phyloP scores from a whole-genome alignment of 805 yeast species.

The Zygosaccharomyces lentus region DNA sequence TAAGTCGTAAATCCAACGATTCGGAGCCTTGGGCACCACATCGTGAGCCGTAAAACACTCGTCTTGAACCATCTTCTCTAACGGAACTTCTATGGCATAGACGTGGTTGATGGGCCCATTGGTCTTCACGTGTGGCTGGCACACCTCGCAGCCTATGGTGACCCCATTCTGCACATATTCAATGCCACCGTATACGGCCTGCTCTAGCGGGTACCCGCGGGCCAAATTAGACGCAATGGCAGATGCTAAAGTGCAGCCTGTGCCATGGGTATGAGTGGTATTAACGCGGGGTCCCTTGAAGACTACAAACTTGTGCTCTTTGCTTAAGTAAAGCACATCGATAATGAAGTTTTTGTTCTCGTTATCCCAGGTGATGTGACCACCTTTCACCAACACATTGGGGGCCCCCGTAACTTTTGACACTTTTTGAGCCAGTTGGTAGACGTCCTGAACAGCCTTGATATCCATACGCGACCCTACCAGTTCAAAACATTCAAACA shows the following conservation, averaged over 20 bases:
- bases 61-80: slow-evolving; percentile 35
- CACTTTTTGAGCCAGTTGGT: slow-evolving; percentile 38
- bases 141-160: slow-evolving; percentile 38
- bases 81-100: slow-evolving; percentile 36
- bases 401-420: slow-evolving; percentile 40
- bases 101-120: slow-evolving; percentile 77
- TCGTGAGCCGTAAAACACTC: slow-evolving; percentile 31
- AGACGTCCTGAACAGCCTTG: slow-evolving; percentile 39
- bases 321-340: slow-evolving; percentile 51
- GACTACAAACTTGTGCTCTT: slow-evolving; percentile 35
- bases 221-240: slow-evolving; percentile 76
- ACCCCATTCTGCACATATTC: slow-evolving; percentile 67
- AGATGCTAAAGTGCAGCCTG: slow-evolving; percentile 85
- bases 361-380: slow-evolving; percentile 54
- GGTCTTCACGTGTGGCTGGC: slow-evolving; percentile 40
- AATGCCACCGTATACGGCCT: slow-evolving; percentile 54
- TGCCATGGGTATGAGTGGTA: slow-evolving; percentile 71
- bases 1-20: background rate
- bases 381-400: slow-evolving; percentile 72
- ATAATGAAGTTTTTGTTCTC: slow-evolving; percentile 37
- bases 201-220: slow-evolving; percentile 41
- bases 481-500: slow-evolving; percentile 54
- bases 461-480: slow-evolving; percentile 31
- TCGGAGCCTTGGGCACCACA: slow-evolving; percentile 9
- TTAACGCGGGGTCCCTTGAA: slow-evolving; percentile 45